A percentile compares a stretch with the other conserved stretches of the same genome.
Conservation (phyloP, 768 basidiomycete genomes). For the Suillus ampliporus region DNA sequence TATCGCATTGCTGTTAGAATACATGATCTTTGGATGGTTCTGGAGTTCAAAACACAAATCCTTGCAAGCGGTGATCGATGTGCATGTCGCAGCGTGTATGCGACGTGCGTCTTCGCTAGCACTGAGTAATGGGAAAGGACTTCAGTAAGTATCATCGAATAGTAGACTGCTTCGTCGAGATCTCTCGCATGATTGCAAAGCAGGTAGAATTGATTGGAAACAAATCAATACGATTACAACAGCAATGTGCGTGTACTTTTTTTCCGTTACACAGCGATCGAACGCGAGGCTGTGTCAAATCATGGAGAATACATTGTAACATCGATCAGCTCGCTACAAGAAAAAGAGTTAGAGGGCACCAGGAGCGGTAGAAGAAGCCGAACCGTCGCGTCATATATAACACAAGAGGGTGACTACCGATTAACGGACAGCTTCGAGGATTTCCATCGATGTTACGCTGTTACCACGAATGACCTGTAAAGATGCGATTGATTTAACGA, state of each 20-base stretch:
- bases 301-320: not conserved
- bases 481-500: not conserved
- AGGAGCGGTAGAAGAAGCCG: not conserved
- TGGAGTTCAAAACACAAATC: too few species aligned
- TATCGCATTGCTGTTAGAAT: too few species aligned
- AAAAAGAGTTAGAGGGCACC: not conserved
- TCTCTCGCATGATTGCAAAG: not conserved
- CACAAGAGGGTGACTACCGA: not conserved
- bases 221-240: conserved; percentile 7
- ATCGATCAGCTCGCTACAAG: not conserved
- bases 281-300: not conserved
- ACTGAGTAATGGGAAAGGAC: not conserved
- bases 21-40: too few species aligned
- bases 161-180: not conserved
- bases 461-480: conserved; percentile 93
- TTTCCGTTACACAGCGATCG: not conserved
- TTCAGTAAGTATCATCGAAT: not conserved
- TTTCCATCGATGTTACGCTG: conserved; percentile 96
- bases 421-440: conserved; percentile 64
- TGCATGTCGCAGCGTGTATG: too few species aligned
- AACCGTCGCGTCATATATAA: conserved; percentile 16
- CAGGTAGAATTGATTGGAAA: not conserved
- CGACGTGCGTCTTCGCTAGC: not conserved
- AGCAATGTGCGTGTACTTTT: conserved; percentile 4
- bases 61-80: too few species aligned